A percentile compares a stretch with the other conserved stretches of the same genome.
Conservation (phyloP, 768 basidiomycete species). For the Tricholoma sp. region DNA sequence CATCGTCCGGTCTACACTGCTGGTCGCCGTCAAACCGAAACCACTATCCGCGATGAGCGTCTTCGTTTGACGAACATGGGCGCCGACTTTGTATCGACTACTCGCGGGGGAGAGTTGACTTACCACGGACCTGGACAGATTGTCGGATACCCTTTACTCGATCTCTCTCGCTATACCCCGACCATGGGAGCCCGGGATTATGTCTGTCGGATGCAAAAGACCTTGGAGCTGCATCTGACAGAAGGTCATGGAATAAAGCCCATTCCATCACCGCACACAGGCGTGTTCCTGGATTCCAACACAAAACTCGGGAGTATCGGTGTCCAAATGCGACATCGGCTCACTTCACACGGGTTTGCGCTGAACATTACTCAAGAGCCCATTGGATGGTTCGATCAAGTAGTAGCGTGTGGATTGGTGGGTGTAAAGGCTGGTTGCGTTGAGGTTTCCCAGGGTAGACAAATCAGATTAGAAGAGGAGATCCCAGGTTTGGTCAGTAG, state of each 20-base stretch:
- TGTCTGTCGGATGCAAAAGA: slow-evolving; percentile 75
- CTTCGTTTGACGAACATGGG: slow-evolving; percentile 67
- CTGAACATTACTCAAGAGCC: slow-evolving; percentile 86
- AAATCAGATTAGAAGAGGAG: slow-evolving; percentile 43
- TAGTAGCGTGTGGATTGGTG: slow-evolving; percentile 88
- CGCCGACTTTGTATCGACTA: slow-evolving; percentile 80
- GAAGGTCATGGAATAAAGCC: slow-evolving; percentile 55
- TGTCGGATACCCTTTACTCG: slow-evolving; percentile 91
- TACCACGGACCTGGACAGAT: slow-evolving; percentile 98
- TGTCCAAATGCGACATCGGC: slow-evolving; percentile 89
- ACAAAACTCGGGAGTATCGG: slow-evolving; percentile 95
- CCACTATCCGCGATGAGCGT: slow-evolving; percentile 53
- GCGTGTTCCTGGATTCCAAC: slow-evolving; percentile 76
- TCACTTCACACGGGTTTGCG: slow-evolving; percentile 94
- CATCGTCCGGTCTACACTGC: slow-evolving; percentile 94
- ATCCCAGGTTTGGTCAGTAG: slow-evolving; percentile 43
- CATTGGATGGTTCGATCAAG: slow-evolving; percentile 75
- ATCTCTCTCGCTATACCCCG: slow-evolving; percentile 77
- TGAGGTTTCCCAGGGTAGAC: slow-evolving; percentile 35
- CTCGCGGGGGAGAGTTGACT: slow-evolving; percentile 89
- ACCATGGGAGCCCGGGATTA: slow-evolving; percentile 73
- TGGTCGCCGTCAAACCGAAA: slow-evolving; percentile 79
- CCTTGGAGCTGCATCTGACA: slow-evolving; percentile 58
- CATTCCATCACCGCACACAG: slow-evolving; percentile 75
- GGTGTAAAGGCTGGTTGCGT: slow-evolving; percentile 79